phyloP scores from a whole-genome alignment of 768 basidiomycete genomes.

The Mycena epipterygia region DNA sequence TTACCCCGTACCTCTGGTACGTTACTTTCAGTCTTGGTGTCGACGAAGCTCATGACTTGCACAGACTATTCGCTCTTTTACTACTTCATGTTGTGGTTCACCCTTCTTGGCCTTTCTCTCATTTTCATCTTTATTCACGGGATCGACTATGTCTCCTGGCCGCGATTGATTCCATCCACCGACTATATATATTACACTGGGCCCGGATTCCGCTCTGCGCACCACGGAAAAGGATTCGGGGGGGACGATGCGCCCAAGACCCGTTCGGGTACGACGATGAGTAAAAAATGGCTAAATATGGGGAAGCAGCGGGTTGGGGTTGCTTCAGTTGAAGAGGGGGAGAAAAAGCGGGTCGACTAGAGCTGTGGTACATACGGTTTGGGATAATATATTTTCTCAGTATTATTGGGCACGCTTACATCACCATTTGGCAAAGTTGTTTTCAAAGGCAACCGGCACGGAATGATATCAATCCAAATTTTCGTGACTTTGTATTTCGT shows the following conservation, averaged over 20 bases:
- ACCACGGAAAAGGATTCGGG: slow-evolving; percentile 81
- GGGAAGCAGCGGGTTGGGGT: slow-evolving; percentile 56
- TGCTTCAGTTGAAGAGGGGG: slow-evolving; percentile 87
- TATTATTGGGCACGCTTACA: neutral
- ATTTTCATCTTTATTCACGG: slow-evolving; percentile 87
- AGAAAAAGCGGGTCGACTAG: slow-evolving; percentile 79
- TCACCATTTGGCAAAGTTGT: no score
- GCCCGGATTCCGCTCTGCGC: slow-evolving; percentile 85
- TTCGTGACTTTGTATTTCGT: no score
- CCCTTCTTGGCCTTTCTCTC: slow-evolving; percentile 71
- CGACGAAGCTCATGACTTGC: slow-evolving; percentile 17
- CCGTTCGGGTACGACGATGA: slow-evolving; percentile 52
- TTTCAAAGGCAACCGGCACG: neutral
- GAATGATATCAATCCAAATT: slow-evolving; percentile 1
- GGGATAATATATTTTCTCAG: neutral
- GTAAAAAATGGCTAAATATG: slow-evolving; percentile 53
- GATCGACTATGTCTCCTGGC: slow-evolving; percentile 96
- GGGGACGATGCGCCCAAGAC: slow-evolving; percentile 42
- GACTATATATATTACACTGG: slow-evolving; percentile 91
- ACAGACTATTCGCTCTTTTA: slow-evolving; percentile 88
- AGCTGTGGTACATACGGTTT: no score
- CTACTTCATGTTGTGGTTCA: slow-evolving; percentile 87
- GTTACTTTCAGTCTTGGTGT: slow-evolving; percentile 45
- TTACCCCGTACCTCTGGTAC: slow-evolving; percentile 89
- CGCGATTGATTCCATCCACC: slow-evolving; percentile 86